Percentiles rank a stretch among this genome's conserved stretches.
Conservation (phyloP, 495 filamentous ascomycete genomes). For the Daldinia childiae region DNA sequence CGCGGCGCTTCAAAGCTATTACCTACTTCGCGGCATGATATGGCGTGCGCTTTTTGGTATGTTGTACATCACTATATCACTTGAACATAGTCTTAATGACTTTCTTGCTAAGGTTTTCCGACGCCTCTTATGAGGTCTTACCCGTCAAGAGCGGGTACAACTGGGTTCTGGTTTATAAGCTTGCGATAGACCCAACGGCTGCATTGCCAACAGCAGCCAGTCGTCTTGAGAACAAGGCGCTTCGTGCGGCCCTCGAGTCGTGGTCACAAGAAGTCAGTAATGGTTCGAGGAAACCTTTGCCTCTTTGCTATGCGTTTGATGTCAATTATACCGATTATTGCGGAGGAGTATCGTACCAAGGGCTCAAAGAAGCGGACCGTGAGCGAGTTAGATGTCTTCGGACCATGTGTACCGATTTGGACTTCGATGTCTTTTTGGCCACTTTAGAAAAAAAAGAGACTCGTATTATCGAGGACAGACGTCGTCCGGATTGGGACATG, state of each 20-base stretch:
- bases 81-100: not conserved
- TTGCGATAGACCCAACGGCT: slow-evolving; percentile 46
- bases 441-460: slow-evolving; percentile 44
- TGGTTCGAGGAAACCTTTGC: not conserved
- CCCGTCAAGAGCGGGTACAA: slow-evolving; percentile 61
- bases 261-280: slow-evolving; percentile 22
- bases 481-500: too few species aligned
- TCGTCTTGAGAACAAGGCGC: slow-evolving; percentile 13
- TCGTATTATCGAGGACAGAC: too few species aligned
- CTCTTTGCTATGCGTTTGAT: slow-evolving; percentile 54
- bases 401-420: slow-evolving; percentile 46
- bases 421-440: slow-evolving; percentile 51
- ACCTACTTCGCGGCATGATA: slow-evolving; percentile 50
- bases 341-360: too few species aligned
- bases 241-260: slow-evolving; percentile 37
- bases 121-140: slow-evolving; percentile 64
- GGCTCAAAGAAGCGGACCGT: slow-evolving; percentile 56
- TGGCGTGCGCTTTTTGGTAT: slow-evolving; percentile 56
- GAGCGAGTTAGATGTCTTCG: slow-evolving; percentile 41
- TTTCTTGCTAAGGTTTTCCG: slow-evolving; percentile 52
- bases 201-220: slow-evolving; percentile 22
- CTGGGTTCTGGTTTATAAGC: slow-evolving; percentile 65
- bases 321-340: slow-evolving; percentile 40
- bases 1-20: slow-evolving; percentile 48
- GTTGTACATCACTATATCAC: slow-evolving; percentile 28